These are phyloP conservation scores for Nicotiana benthamiana DNA, from an alignment of 257 asterid species.

Conservation along the genomic window DNA sequence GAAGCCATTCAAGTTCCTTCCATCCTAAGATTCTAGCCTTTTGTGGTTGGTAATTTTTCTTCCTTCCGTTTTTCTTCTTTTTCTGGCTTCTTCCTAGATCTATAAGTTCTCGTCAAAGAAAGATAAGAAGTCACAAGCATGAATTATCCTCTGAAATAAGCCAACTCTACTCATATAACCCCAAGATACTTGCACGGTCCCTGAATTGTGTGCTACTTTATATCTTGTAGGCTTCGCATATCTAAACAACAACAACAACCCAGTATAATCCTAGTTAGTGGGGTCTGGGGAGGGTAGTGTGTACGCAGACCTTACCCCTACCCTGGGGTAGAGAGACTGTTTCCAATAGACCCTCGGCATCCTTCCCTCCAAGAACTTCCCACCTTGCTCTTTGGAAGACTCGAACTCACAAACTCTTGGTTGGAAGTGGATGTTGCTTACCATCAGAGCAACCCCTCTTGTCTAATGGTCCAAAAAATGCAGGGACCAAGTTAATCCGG, in stretches of 20 bases:
- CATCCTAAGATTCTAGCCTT: neutral
- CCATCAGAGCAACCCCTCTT: no score
- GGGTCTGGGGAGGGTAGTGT: no score
- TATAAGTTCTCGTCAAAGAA: neutral
- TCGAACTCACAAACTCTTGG: no score
- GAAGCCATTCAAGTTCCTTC: neutral
- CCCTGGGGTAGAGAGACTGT: no score
- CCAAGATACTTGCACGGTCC: neutral
- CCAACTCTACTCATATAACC: neutral
- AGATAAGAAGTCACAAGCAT: neutral
- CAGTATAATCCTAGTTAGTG: no score
- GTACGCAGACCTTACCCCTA: no score
- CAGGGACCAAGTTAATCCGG: neutral
- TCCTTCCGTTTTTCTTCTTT: neutral
- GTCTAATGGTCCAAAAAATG: neutral
- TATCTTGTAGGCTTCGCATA: neutral
- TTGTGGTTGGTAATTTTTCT: neutral
- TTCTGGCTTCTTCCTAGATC: neutral
- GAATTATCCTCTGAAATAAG: neutral
- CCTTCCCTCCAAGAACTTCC: no score
- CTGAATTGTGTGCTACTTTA: neutral
- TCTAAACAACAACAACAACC: no score
- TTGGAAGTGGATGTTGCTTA: no score
- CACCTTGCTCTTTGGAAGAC: no score
- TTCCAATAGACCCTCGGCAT: no score